Conservation (phyloP, 805 yeast species). For the Hanseniaspora osmophila region DNA sequence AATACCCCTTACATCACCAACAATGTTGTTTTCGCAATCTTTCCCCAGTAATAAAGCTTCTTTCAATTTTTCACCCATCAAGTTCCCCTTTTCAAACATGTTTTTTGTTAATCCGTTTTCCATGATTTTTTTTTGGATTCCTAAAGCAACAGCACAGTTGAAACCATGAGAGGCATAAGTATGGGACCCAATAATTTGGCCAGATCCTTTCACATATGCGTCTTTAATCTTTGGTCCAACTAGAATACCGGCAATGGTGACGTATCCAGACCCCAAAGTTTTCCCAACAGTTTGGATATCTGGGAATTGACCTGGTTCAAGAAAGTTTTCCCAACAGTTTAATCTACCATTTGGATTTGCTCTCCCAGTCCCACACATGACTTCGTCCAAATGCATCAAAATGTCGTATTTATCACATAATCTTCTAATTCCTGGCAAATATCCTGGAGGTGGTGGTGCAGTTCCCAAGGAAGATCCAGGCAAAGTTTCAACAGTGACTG, state of each 20-base stretch:
- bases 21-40: constrained; percentile 22
- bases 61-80: constrained; percentile 27
- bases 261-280: constrained; percentile 35
- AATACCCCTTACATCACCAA: constrained; percentile 49
- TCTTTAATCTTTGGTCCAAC: constrained; percentile 28
- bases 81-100: constrained; percentile 29
- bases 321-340: constrained; percentile 33
- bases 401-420: constrained; percentile 39
- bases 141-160: constrained; percentile 32
- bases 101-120: constrained; percentile 26
- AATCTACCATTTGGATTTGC: constrained; percentile 28
- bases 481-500: constrained; percentile 32
- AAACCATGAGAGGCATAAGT: constrained; percentile 38
- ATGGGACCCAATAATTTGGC: constrained; percentile 31
- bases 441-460: constrained; percentile 31
- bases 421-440: constrained; percentile 31
- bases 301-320: constrained; percentile 27
- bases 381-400: constrained; percentile 38
- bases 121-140: constrained; percentile 31
- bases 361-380: constrained; percentile 46
- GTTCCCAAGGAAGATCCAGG: constrained; percentile 35
- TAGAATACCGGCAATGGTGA: constrained; percentile 34
- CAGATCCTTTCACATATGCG: constrained; percentile 28
- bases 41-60: constrained; percentile 15
- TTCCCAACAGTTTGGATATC: constrained; percentile 37